phyloP scores from a whole-genome alignment of 1,284 basidiomycete genomes.

The Lignosus rhinocerotis region DNA sequence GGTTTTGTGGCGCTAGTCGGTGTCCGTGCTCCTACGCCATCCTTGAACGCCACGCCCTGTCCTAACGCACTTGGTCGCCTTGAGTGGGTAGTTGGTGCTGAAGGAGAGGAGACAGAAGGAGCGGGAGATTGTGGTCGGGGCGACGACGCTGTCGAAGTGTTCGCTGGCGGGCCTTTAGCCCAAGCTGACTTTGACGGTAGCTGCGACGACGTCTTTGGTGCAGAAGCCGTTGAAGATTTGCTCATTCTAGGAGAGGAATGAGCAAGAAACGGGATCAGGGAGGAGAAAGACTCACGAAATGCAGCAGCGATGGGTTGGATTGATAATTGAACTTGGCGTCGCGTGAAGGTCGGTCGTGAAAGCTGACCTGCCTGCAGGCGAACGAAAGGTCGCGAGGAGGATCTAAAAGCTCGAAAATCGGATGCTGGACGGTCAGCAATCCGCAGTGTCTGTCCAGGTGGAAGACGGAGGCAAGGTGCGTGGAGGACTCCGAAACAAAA shows the following conservation, averaged over 20 bases:
- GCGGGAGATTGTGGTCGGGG: constrained; percentile 78
- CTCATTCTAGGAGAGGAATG: constrained; percentile 64
- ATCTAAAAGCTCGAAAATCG: constrained; percentile 28
- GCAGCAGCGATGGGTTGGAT: constrained; percentile 43
- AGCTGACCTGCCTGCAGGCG: constrained; percentile 89
- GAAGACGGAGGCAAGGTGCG: constrained; percentile 34
- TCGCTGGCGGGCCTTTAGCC: constrained; percentile 77
- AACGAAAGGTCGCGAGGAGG: constrained; percentile 47
- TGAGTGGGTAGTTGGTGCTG: constrained; percentile 58
- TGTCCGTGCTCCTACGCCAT: constrained; percentile 53
- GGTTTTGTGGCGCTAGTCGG: constrained; percentile 52
- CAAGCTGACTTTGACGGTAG: constrained; percentile 79
- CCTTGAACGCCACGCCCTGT: constrained; percentile 69
- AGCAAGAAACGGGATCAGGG: constrained; percentile 14
- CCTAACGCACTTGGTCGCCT: constrained; percentile 71
- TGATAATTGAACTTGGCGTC: constrained; percentile 48
- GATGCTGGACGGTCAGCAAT: constrained; percentile 38
- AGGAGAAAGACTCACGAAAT: constrained; percentile 52
- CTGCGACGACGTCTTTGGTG: constrained; percentile 68
- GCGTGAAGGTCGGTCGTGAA: constrained; percentile 74
- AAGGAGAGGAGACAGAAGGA: constrained; percentile 46
- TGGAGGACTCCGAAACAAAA: constrained; percentile 31
- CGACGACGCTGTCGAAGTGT: constrained; percentile 53
- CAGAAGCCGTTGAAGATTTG: constrained; percentile 75
- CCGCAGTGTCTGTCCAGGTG: constrained; percentile 37